These are phyloP conservation scores for Asclepias syriaca DNA, from an alignment of 257 asterid species.

Conservation along the genomic window DNA sequence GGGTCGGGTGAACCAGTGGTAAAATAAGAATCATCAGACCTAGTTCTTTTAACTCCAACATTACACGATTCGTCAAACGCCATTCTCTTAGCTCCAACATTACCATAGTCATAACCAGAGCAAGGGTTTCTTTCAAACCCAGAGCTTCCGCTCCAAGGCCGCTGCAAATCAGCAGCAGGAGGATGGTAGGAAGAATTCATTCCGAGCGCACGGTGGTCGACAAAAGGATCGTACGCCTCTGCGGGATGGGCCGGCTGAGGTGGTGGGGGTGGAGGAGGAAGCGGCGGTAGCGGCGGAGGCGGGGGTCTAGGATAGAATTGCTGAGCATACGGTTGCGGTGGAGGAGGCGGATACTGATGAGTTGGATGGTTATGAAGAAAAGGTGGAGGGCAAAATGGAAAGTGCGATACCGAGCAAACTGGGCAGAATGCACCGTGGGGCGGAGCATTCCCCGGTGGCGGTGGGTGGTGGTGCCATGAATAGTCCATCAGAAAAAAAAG, in stretches of 20 bases:
- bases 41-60: constrained; percentile 59
- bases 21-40: constrained; percentile 32
- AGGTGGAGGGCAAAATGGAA: constrained; percentile 58
- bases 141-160: constrained; percentile 39
- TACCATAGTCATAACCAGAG: constrained; percentile 23
- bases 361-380: constrained; percentile 36
- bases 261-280: constrained; percentile 30
- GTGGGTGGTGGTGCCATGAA: constrained; percentile 21
- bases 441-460: constrained; percentile 15
- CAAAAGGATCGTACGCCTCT: constrained; percentile 51
- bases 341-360: constrained; percentile 21
- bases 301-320: constrained; percentile 32
- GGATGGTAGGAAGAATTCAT: constrained; percentile 33
- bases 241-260: constrained; percentile 37
- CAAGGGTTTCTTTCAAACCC: constrained; percentile 26
- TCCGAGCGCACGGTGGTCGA: constrained; percentile 44
- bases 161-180: constrained; percentile 31
- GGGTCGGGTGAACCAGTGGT: not conserved
- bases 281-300: constrained; percentile 29
- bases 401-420: constrained; percentile 51
- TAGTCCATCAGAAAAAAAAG: constrained; percentile 14
- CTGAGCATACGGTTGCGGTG: constrained; percentile 14
- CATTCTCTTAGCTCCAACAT: constrained; percentile 59
- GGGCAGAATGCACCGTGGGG: constrained; percentile 17
- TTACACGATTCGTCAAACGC: constrained; percentile 38